phyloP scores from a whole-genome alignment of 768 basidiomycete genomes.

The Panellus pusillus region DNA sequence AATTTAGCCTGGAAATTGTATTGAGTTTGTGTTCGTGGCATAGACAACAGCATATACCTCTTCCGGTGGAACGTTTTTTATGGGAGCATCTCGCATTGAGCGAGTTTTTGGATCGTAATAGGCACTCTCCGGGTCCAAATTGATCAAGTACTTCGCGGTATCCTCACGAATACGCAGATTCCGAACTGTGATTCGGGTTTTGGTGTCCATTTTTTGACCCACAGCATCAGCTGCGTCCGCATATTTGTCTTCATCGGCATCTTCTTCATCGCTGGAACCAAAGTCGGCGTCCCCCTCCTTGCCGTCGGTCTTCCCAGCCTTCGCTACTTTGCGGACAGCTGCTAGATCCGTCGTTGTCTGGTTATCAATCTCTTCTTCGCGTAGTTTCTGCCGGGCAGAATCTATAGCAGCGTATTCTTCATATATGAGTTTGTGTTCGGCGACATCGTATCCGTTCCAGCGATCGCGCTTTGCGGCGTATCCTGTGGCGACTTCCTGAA shows the following conservation, averaged over 20 bases:
- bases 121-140: slow-evolving; percentile 91
- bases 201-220: slow-evolving; percentile 96
- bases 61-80: slow-evolving; percentile 74
- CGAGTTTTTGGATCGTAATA: slow-evolving; percentile 99
- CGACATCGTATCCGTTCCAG: slow-evolving; percentile 97
- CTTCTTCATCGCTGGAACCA: slow-evolving; percentile 94
- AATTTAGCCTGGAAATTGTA: slow-evolving; percentile 64
- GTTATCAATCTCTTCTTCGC: slow-evolving; percentile 98
- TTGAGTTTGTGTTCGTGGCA: slow-evolving; percentile 5
- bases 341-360: slow-evolving; percentile 91
- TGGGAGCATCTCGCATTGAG: slow-evolving; percentile 97
- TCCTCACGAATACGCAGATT: slow-evolving; percentile 99
- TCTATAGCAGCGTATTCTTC: slow-evolving; percentile 95
- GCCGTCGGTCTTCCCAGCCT: slow-evolving; percentile 75
- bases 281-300: slow-evolving; percentile 86
- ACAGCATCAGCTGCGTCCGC: slow-evolving; percentile 97
- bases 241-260: slow-evolving; percentile 96
- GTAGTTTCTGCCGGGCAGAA: slow-evolving; percentile 81
- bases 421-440: slow-evolving; percentile 83
- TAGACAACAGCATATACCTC: slow-evolving; percentile 58
- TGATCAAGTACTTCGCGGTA: slow-evolving; percentile 97
- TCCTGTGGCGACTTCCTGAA: slow-evolving; percentile 73
- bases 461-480: slow-evolving; percentile 96
- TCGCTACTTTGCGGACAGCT: slow-evolving; percentile 92
- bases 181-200: slow-evolving; percentile 96